Evolutionary conservation across 2,329 filamentous ascomycete species (phyloP).

Genomic region (Colletotrichum viniferum): DNA sequence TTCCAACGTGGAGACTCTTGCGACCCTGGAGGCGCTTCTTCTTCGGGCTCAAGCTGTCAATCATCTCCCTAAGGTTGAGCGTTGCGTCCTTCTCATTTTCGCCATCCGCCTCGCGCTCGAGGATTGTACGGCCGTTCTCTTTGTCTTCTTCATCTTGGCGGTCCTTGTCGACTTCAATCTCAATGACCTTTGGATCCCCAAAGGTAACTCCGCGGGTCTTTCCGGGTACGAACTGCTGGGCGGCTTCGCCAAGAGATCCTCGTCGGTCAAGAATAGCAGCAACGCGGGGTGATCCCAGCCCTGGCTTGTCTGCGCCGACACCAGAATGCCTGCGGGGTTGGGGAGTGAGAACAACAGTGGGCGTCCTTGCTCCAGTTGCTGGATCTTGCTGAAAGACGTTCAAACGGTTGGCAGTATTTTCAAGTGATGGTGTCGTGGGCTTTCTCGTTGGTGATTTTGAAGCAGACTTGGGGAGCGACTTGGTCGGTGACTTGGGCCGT

Average conservation of each 20-base stretch:
- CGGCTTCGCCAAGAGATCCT: slow-evolving; percentile 71
- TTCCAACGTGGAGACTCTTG: slow-evolving; percentile 79
- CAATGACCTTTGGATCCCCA: slow-evolving; percentile 66
- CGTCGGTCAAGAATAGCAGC: slow-evolving; percentile 74
- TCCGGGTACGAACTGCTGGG: slow-evolving; percentile 66
- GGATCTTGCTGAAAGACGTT: slow-evolving; percentile 58
- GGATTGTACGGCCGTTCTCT: slow-evolving; percentile 62
- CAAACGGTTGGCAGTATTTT: slow-evolving; percentile 6
- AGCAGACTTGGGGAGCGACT: background rate
- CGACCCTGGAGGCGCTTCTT: slow-evolving; percentile 69
- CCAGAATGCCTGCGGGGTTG: slow-evolving; percentile 66
- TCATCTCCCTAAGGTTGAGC: slow-evolving; percentile 75
- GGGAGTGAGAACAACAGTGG: slow-evolving; percentile 68
- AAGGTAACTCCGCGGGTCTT: slow-evolving; percentile 60
- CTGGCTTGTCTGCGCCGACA: slow-evolving; percentile 70
- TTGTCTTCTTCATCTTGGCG: slow-evolving; percentile 63
- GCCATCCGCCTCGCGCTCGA: slow-evolving; percentile 56
- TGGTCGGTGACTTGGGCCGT: slow-evolving; percentile 4
- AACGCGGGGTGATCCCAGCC: slow-evolving; percentile 77
- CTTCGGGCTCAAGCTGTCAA: slow-evolving; percentile 77
- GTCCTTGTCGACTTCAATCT: slow-evolving; percentile 67
- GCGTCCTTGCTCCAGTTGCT: slow-evolving; percentile 61
- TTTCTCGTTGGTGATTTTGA: slow-evolving; percentile 19
- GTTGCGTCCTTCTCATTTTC: slow-evolving; percentile 66
- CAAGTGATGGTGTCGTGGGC: slow-evolving; percentile 37